Conservation (phyloP, 306 rosid genomes). For the Prunus padus region DNA sequence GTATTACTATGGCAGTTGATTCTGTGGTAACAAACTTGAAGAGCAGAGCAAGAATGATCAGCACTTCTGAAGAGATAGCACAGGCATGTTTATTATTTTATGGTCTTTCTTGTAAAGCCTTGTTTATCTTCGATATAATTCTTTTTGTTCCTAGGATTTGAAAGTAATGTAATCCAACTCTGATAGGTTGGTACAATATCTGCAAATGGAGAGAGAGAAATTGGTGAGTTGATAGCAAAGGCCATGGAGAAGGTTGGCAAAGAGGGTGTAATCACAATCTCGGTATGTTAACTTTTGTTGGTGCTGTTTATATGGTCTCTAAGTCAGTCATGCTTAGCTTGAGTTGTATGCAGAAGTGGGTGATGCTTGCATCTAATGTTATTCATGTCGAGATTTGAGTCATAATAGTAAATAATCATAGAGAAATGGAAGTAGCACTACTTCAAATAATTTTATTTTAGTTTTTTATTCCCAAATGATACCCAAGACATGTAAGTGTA, state of each 20-base stretch:
- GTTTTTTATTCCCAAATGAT: neutral
- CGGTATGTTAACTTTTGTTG: constrained; percentile 46
- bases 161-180: neutral
- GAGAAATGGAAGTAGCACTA: neutral
- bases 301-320: neutral
- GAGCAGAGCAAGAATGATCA: constrained; percentile 88
- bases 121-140: neutral
- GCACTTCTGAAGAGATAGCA: constrained; percentile 96
- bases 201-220: constrained; percentile 90
- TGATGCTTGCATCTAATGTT: neutral
- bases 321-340: neutral
- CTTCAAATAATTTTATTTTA: neutral
- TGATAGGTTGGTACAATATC: constrained; percentile 93
- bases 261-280: constrained; percentile 91
- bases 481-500: neutral
- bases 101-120: neutral
- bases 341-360: neutral
- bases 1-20: constrained; percentile 87
- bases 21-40: constrained; percentile 84
- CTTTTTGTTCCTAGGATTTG: neutral
- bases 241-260: constrained; percentile 99
- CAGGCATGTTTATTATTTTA: constrained; percentile 51
- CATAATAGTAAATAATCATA: neutral
- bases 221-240: constrained; percentile 92
- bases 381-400: neutral